Evolutionary conservation across 345 rosid species (phyloP).

Genomic region (Angophora floribunda): DNA sequence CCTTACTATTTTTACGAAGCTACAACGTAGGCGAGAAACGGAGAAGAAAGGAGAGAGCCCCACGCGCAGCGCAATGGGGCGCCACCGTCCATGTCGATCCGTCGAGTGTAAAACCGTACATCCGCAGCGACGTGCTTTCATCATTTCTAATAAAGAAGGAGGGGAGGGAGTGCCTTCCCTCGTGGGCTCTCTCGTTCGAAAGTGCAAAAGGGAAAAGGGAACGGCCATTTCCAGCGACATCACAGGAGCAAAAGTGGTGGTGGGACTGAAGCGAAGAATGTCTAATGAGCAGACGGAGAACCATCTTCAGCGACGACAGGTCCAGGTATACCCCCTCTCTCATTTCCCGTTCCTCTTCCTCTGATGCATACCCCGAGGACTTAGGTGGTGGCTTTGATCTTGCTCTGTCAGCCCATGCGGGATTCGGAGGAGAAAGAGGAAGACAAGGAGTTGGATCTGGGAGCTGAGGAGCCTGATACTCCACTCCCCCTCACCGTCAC

Average conservation of each 20-base stretch:
- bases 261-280: not conserved
- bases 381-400: not conserved
- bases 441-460: conserved; percentile 2
- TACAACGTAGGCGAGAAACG: not conserved
- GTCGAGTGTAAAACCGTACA: not conserved
- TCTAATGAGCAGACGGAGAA: not conserved
- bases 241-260: not conserved
- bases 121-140: not conserved
- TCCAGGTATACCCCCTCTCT: not conserved
- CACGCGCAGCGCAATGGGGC: too few relatives aligned
- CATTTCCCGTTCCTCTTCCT: not conserved
- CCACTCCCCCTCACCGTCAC: conserved; percentile 87
- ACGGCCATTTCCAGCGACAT: not conserved
- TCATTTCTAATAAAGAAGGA: not conserved
- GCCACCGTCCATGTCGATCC: not conserved
- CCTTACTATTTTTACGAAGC: not conserved
- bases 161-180: not conserved
- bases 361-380: not conserved
- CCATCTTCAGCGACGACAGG: not conserved
- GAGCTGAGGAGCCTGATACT: conserved; percentile 52
- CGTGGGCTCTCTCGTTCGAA: not conserved
- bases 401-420: not conserved
- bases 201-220: not conserved
- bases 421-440: not conserved
- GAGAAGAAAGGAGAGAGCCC: not conserved